Evolutionary conservation across 495 filamentous ascomycete species (phyloP).

Genomic region (Neurospora intermedia): DNA sequence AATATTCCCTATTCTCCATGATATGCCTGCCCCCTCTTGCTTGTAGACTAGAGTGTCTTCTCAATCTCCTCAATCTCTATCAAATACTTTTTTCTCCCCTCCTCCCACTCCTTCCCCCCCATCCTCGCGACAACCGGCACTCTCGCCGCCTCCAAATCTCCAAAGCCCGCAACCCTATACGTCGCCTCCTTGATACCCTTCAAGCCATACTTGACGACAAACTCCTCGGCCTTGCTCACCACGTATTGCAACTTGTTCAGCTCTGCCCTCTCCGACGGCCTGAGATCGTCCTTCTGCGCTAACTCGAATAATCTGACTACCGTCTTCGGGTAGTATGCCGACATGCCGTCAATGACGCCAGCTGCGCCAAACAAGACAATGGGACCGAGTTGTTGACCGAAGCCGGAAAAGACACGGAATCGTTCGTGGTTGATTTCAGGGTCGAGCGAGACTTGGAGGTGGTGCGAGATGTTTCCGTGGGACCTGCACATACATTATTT

Average conservation of each 20-base stretch:
- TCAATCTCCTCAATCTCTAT: constrained; percentile 15
- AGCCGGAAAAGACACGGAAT: constrained; percentile 53
- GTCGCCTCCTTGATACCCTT: constrained; percentile 55
- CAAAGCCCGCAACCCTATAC: constrained; percentile 41
- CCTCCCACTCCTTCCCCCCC: constrained; percentile 32
- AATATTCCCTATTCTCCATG: not conserved
- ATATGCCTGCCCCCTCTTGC: not conserved
- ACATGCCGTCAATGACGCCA: constrained; percentile 54
- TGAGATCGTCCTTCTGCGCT: constrained; percentile 20
- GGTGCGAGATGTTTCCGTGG: constrained; percentile 51
- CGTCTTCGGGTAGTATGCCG: constrained; percentile 50
- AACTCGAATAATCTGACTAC: constrained; percentile 45
- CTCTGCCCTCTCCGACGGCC: constrained; percentile 22
- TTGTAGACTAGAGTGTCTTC: not conserved
- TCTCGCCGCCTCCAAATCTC: constrained; percentile 43
- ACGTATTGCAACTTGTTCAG: constrained; percentile 43
- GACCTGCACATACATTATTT: constrained; percentile 23
- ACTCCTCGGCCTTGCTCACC: constrained; percentile 47
- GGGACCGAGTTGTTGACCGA: constrained; percentile 56
- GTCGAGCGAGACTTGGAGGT: constrained; percentile 46
- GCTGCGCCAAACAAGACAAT: constrained; percentile 47
- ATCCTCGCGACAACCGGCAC: constrained; percentile 43
- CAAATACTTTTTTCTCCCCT: constrained; percentile 13
- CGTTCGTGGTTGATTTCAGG: constrained; percentile 36
- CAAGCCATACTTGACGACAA: constrained; percentile 45